A percentile compares a stretch with the other conserved stretches of the same genome.
phyloP scores from a whole-genome alignment of 163 green algal species.

The Scenedesmus sp. region DNA sequence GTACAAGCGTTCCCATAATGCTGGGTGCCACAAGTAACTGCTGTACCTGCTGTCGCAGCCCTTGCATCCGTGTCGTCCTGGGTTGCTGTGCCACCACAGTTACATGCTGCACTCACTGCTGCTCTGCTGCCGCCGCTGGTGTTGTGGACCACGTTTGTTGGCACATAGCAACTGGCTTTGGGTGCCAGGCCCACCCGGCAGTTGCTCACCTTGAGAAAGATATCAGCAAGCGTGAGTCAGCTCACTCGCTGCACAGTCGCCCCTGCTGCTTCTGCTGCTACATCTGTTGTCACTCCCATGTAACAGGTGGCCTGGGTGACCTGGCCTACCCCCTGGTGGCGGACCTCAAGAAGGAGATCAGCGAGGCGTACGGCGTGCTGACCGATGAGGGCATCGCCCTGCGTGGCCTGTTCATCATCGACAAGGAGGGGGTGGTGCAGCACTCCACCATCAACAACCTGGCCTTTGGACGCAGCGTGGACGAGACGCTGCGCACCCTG shows the following conservation, averaged over 20 bases:
- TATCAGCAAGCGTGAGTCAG: constrained; percentile 71
- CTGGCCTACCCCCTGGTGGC: constrained; percentile 96
- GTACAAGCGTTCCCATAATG: too few relatives aligned
- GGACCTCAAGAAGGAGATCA: constrained; percentile 96
- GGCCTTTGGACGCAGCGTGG: constrained; percentile 96
- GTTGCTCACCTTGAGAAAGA: constrained; percentile 96
- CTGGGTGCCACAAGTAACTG: too few relatives aligned
- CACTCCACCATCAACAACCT: constrained; percentile 99
- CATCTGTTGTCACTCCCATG: background rate
- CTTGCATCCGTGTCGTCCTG: too few relatives aligned
- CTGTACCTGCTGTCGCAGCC: too few relatives aligned
- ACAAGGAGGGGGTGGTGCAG: constrained; percentile 98
- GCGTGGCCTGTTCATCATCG: constrained; percentile 99
- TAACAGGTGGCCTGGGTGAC: constrained; percentile 91
- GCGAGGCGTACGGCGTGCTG: constrained; percentile 90
- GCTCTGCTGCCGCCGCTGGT: background rate
- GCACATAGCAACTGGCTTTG: constrained; percentile 80
- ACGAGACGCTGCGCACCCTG: constrained; percentile 97
- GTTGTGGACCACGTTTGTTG: too few relatives aligned
- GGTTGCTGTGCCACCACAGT: background rate
- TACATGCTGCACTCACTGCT: background rate
- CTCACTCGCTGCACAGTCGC: too few relatives aligned
- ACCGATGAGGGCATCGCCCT: constrained; percentile 96
- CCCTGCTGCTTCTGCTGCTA: background rate
- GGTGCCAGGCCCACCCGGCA: constrained; percentile 95